Evolutionary conservation across 257 asterid genomes (phyloP).

Genomic region (Cynanchum wilfordii): DNA sequence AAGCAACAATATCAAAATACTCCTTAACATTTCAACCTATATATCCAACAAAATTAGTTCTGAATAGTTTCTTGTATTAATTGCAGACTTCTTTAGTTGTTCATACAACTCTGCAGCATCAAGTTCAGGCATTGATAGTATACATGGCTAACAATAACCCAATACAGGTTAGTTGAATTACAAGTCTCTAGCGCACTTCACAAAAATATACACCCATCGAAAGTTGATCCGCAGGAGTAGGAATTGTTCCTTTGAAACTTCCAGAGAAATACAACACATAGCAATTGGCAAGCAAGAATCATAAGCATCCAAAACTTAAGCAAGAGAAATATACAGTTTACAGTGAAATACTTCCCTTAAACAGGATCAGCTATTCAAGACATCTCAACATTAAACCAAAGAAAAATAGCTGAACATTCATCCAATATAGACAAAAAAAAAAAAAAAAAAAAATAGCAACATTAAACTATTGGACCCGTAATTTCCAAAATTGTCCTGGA

Average conservation of each 20-base stretch:
- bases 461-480: neutral
- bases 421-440: neutral
- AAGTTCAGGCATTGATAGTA: neutral
- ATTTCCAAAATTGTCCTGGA: neutral
- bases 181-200: neutral
- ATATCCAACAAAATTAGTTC: neutral
- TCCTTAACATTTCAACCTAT: neutral
- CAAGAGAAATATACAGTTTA: neutral
- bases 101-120: neutral
- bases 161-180: neutral
- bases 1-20: neutral
- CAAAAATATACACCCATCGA: neutral
- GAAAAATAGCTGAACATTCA: neutral
- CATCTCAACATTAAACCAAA: neutral
- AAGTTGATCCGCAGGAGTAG: neutral
- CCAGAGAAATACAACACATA: neutral
- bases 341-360: neutral
- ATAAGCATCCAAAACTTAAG: neutral
- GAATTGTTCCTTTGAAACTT: neutral
- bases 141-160: neutral
- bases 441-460: neutral
- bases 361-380: neutral
- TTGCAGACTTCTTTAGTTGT: neutral
- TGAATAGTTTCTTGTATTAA: neutral
- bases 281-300: neutral